A percentile compares a stretch with the other conserved stretches of the same genome.
These are phyloP conservation scores for Priceomyces melissophilus DNA, from an alignment of 805 yeast species.

Conservation along the genomic window DNA sequence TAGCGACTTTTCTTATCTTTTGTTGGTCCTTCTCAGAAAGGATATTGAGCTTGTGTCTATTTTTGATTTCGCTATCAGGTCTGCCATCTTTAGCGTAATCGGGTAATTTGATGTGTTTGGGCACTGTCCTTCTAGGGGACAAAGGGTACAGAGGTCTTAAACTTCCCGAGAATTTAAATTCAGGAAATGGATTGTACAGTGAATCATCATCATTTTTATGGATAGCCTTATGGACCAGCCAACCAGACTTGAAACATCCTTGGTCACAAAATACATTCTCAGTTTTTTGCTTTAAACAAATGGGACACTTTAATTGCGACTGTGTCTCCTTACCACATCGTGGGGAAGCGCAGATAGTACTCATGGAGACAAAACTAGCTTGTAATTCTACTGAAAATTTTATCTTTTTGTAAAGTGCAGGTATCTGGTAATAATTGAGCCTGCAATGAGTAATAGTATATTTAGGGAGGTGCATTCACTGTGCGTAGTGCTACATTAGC, in stretches of 20 bases:
- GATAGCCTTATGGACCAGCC: constrained; percentile 72
- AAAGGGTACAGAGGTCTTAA: constrained; percentile 81
- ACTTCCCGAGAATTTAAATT: constrained; percentile 67
- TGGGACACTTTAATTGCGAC: constrained; percentile 81
- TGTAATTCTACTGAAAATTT: constrained; percentile 49
- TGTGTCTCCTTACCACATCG: constrained; percentile 82
- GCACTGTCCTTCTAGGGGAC: constrained; percentile 65
- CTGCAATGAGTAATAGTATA: too few species aligned
- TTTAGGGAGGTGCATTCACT: too few species aligned
- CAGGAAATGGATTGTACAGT: constrained; percentile 83
- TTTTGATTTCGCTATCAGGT: constrained; percentile 73
- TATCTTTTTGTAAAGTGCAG: constrained; percentile 29
- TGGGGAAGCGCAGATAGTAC: constrained; percentile 61
- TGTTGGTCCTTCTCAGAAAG: constrained; percentile 66
- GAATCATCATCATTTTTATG: constrained; percentile 58
- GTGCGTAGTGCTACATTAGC: too few species aligned
- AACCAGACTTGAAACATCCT: constrained; percentile 70
- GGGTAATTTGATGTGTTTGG: constrained; percentile 69
- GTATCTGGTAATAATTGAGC: too few species aligned
- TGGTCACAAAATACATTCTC: constrained; percentile 76
- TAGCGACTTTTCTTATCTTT: constrained; percentile 71
- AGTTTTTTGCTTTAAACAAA: constrained; percentile 76
- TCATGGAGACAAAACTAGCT: constrained; percentile 17
- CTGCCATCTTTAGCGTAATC: constrained; percentile 82
- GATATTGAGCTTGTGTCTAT: constrained; percentile 66